Evolutionary conservation across 1,284 basidiomycete genomes (phyloP), one percentile per base, ranked within the genome.

Genomic region (Hemileia vastatrix): DNA sequence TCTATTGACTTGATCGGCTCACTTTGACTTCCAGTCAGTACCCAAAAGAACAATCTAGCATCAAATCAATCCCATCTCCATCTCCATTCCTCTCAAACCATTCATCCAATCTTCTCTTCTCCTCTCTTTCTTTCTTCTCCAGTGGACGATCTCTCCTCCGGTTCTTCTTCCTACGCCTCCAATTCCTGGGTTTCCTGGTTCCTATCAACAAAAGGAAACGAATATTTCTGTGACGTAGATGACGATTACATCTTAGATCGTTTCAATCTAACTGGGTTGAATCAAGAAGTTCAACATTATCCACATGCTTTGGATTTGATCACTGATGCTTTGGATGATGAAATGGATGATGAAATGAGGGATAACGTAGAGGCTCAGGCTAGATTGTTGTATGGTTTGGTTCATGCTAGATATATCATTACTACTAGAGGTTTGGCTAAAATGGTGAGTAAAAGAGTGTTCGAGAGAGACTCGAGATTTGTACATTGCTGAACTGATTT

Each of bases 171-270:
- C 67, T 75, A 74, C 58, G 73, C 71, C 4, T 69, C 73, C 55
- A 73, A 72, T 60, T 72, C 68, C 24, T 75, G 73, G 73, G 69
- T 74, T 59, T 69, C 72, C 40, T 74, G 73, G 71, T 75, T 74
- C 66, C 68, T 75, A 45, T 70, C 71, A 31, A 71, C 71, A 15
- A 75, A 75, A 53, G 73, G 73, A 53, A 75, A 75, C 69, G 73
- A 75, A 52, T 75, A 75, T 67, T 75, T 75, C 65, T 75, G 73
- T 67, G 73, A 75, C 58, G 67, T 75, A 53, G 73, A 75, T 53
- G 71, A 74, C 56, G 73, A 75, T 64, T 75, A 75, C 64, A 75
- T 75, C 45, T 66, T 75, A 4, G 73, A 75, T 50, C 68, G 73
- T 19, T 75, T 75, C 70, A 75, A 75, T 62, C 68, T 75, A 44